phyloP scores from a whole-genome alignment of 2,329 filamentous ascomycete species.

The Pseudogymnoascus sp. region DNA sequence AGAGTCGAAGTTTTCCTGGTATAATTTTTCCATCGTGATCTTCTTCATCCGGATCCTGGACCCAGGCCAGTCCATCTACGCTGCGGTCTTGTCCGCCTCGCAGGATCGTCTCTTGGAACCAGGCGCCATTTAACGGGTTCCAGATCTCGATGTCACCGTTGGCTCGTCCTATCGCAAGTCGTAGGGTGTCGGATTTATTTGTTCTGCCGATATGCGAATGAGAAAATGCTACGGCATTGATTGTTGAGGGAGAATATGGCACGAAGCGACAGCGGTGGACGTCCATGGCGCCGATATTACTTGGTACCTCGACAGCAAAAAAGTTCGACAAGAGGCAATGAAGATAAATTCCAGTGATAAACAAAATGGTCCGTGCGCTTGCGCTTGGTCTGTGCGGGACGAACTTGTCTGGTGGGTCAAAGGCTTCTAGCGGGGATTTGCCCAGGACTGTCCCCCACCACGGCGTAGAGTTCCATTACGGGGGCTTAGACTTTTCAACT shows the following conservation, averaged over 20 bases:
- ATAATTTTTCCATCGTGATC: constrained; percentile 52
- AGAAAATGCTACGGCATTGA: constrained; percentile 92
- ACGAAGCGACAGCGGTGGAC: constrained; percentile 96
- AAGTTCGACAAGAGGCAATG: constrained; percentile 11
- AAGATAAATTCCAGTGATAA: constrained; percentile 11
- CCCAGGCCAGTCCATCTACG: constrained; percentile 88
- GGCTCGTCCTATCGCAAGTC: constrained; percentile 80
- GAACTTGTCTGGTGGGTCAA: background rate
- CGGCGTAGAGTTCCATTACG: background rate
- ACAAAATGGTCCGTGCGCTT: constrained; percentile 8
- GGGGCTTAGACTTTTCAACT: background rate
- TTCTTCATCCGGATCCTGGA: constrained; percentile 70
- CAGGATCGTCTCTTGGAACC: constrained; percentile 85
- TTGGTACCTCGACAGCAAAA: constrained; percentile 10
- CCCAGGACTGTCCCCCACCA: background rate
- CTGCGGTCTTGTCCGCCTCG: constrained; percentile 76
- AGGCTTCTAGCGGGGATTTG: constrained; percentile 3
- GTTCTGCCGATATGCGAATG: constrained; percentile 51
- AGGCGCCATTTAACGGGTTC: constrained; percentile 69
- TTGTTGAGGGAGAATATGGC: constrained; percentile 80
- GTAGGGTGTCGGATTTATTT: constrained; percentile 50
- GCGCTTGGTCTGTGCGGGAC: constrained; percentile 1
- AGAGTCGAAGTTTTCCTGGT: constrained; percentile 71
- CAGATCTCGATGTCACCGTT: constrained; percentile 98
- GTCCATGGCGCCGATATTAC: constrained; percentile 55